A percentile compares a stretch with the other conserved stretches of the same genome.
phyloP scores from a whole-genome alignment of 163 green algal species.

The Volvox carteri region DNA sequence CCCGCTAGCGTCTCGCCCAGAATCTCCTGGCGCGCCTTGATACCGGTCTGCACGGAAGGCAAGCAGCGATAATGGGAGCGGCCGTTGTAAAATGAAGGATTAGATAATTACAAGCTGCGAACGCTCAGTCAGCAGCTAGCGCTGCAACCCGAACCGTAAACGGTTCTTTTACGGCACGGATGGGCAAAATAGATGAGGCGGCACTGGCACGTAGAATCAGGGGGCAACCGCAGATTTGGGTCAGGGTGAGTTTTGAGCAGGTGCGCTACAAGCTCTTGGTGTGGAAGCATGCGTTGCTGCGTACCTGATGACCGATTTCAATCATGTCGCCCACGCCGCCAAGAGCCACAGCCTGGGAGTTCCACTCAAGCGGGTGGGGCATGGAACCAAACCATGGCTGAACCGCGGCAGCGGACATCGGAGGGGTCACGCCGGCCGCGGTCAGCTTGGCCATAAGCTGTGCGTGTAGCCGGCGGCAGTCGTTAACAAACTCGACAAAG shows the following conservation, averaged over 20 bases:
- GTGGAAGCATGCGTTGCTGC: too few relatives aligned
- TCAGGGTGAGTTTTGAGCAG: too few relatives aligned
- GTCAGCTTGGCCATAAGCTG: constrained; percentile 38
- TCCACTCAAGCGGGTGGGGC: constrained; percentile 54
- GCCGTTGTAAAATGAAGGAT: too few relatives aligned
- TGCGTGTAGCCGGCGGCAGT: constrained; percentile 33
- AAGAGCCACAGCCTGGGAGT: constrained; percentile 8
- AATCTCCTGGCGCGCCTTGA: constrained; percentile 62
- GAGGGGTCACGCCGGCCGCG: constrained; percentile 13
- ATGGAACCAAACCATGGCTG: constrained; percentile 52
- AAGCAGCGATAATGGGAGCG: not conserved
- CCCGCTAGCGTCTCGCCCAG: constrained; percentile 79
- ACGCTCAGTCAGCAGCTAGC: too few relatives aligned
- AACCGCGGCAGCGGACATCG: not conserved
- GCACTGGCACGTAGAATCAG: too few relatives aligned
- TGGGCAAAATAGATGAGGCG: too few relatives aligned
- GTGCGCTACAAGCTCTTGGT: too few relatives aligned
- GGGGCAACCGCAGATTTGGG: too few relatives aligned
- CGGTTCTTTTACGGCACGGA: too few relatives aligned
- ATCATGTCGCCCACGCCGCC: constrained; percentile 40
- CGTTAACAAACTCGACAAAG: constrained; percentile 61
- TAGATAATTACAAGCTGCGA: too few relatives aligned
- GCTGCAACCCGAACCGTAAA: too few relatives aligned
- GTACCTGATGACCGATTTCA: constrained; percentile 21
- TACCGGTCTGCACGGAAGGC: constrained; percentile 53